A percentile compares a stretch with the other conserved stretches of the same genome.
Conservation (phyloP, 805 yeast species). For the Candida alai region DNA sequence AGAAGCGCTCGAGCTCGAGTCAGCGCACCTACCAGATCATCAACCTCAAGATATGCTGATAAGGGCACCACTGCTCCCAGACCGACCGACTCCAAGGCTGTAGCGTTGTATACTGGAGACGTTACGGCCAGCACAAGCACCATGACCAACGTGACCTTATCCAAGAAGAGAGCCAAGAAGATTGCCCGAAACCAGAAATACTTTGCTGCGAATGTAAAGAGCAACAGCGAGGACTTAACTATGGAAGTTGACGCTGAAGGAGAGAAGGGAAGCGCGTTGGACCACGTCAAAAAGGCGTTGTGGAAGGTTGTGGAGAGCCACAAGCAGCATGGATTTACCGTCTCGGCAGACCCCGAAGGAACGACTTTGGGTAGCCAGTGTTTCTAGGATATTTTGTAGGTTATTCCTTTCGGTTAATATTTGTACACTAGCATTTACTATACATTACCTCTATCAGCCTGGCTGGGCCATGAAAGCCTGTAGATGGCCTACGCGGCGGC, state of each 20-base stretch:
- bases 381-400: constrained; percentile 27
- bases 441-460: constrained; percentile 1
- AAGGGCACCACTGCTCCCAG: constrained; percentile 31
- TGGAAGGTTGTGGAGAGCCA: constrained; percentile 70
- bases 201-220: constrained; percentile 51
- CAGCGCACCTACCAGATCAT: constrained; percentile 44
- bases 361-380: constrained; percentile 80
- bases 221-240: constrained; percentile 34
- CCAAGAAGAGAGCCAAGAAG: constrained; percentile 76
- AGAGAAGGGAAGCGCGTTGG: constrained; percentile 31
- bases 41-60: constrained; percentile 34
- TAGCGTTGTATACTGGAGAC: constrained; percentile 43
- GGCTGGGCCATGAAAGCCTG: not conserved
- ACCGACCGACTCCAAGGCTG: constrained; percentile 42
- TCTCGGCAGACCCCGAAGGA: constrained; percentile 58
- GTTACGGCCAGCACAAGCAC: constrained; percentile 23
- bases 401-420: not conserved
- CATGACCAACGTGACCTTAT: constrained; percentile 58
- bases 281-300: constrained; percentile 57
- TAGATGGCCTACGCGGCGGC: constrained; percentile 11
- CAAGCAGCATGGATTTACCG: constrained; percentile 42
- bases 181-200: constrained; percentile 76
- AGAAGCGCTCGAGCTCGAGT: constrained; percentile 48
- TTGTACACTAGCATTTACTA: constrained; percentile 3
- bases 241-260: constrained; percentile 45